Base-by-base conservation (phyloP, 2,329 filamentous ascomycete genomes). In the Aspergillus clavatus region DNA sequence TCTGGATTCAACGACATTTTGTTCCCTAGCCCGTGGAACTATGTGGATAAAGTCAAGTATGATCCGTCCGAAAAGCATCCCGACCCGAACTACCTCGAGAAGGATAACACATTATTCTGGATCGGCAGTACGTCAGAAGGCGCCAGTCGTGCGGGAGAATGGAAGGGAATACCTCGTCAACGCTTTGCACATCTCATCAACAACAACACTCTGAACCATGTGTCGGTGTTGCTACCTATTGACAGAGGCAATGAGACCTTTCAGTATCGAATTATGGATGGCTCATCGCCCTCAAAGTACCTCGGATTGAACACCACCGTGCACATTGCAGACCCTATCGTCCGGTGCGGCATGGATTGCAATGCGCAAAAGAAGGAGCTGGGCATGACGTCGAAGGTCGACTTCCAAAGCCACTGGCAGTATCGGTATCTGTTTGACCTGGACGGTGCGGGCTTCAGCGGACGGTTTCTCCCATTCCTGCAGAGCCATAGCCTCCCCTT, bases 1-100 rank as follows among this genome's bases (percentile, higher is more conserved):
- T 74, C 79, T 36, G 82, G 82, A 4, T 91, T 87, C 67, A 81
- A 78, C 51, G 88, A 94, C 60, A 87, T 94, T 26, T 67, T 90
- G 18, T 84, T 89, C 42, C 87, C 88, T 0, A 72, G 76, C 55
- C 65, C 77, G 0, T 81, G 78, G 78, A 81, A 81, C 54, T 83
- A 82, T 52, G 65, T 80, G 47, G 76, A 79, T 48, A 81, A 81
- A 59, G 73, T 72, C 10, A 67, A 68, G 49, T 79, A 80, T 40
- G 59, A 68, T 0, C 75, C 78, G 21, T 73, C 75, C 1, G 67
- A 75, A 3, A 71, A 71, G 4, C 63, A 72, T 40, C 77, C 75
- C 0, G 80, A 83, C 52, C 62, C 61, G 5, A 61, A 67, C 0
- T 90, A 87, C 51, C 58, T 68, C 0, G 69, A 81, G 38, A 89